A percentile compares a stretch with the other conserved stretches of the same genome.
These are phyloP conservation scores for Umbelopsis sp. DNA, from an alignment of 192 early-diverging fungal genomes.

Conservation along the genomic window DNA sequence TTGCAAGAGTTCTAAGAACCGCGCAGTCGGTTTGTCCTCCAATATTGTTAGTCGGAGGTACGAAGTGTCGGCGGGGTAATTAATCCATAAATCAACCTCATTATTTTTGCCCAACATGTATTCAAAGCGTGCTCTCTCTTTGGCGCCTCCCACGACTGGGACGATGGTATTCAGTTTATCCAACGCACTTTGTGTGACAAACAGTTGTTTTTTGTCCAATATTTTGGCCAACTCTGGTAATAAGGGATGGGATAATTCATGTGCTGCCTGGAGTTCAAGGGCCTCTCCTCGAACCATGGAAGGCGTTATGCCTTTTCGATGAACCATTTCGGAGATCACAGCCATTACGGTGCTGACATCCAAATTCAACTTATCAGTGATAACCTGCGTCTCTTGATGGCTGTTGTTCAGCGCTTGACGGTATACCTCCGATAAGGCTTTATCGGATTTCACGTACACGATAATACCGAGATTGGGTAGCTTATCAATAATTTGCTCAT, in stretches of 20 bases:
- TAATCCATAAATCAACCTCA: slow-evolving; percentile 29
- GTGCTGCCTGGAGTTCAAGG: slow-evolving; percentile 43
- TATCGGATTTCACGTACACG: slow-evolving; percentile 23
- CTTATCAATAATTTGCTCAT: slow-evolving; percentile 27
- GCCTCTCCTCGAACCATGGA: slow-evolving; percentile 39
- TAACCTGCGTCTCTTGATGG: slow-evolving; percentile 15
- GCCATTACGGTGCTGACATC: slow-evolving; percentile 54
- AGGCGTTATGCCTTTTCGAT: slow-evolving; percentile 36
- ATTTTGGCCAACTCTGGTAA: slow-evolving; percentile 40
- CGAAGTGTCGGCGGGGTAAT: slow-evolving; percentile 12
- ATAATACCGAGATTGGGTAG: slow-evolving; percentile 27
- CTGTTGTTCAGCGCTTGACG: not conserved
- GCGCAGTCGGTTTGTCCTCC: slow-evolving; percentile 15
- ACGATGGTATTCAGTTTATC: slow-evolving; percentile 44
- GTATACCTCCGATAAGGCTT: not conserved
- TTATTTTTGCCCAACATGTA: slow-evolving; percentile 12
- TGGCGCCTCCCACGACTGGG: slow-evolving; percentile 43
- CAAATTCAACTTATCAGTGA: slow-evolving; percentile 45
- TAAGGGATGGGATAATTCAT: slow-evolving; percentile 40
- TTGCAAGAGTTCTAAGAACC: slow-evolving; percentile 23
- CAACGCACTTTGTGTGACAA: slow-evolving; percentile 41
- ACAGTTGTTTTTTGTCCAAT: slow-evolving; percentile 40
- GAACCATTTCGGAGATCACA: slow-evolving; percentile 45
- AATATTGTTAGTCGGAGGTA: slow-evolving; percentile 22
- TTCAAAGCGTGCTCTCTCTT: slow-evolving; percentile 33